Evolutionary conservation across 495 filamentous ascomycete species (phyloP), one percentile per base, ranked within the genome.

Genomic region (Aspergillus coremiiformis): DNA sequence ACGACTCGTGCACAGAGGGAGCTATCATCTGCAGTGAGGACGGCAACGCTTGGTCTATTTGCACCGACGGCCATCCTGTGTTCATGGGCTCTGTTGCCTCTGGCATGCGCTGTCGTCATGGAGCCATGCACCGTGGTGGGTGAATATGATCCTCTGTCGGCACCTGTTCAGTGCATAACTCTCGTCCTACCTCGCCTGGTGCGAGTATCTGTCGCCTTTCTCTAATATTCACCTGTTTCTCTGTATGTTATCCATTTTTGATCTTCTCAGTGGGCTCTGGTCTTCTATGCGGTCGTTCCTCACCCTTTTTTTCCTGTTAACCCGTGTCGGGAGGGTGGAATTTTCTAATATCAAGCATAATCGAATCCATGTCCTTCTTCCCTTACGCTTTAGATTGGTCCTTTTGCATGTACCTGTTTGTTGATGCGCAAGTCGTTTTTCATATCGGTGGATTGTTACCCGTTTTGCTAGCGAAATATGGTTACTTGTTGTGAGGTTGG

Each of bases 31-130:
- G 74, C 55, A 56, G 63, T 2, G 54, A 66, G 9, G 68, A 75
- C 49, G 73, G 72, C 17, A 53, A 14, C 5, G 49, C 51, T 37
- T 75, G 66, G 64, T 68, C 64, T 21, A 57, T 71, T 51, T 76
- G 72, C 61, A 51, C 45, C 44, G 46, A 71, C 47, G 62, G 63
- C 4, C 44, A 24, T 5, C 63, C 66, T 5, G 54, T 74, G 29
- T 60, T 53, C 55, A 76, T 76, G 70, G 71, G 71, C 21, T 39
- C 56, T 10, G 72, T 75, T 2, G 69, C 74, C 23, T 53, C 58
- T 6, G 74, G 74, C 11, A 77, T 65, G 8, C 47, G 43, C 15
- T 77, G 74, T 55, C 56, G 55, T 0, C 46, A 65, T 12, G 72
- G 72, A 5, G 51, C 32, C 22, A 50, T 50, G 47, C 47, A 50